Conservation (phyloP, 2,329 filamentous ascomycete species). For the Zasmidium cellare region DNA sequence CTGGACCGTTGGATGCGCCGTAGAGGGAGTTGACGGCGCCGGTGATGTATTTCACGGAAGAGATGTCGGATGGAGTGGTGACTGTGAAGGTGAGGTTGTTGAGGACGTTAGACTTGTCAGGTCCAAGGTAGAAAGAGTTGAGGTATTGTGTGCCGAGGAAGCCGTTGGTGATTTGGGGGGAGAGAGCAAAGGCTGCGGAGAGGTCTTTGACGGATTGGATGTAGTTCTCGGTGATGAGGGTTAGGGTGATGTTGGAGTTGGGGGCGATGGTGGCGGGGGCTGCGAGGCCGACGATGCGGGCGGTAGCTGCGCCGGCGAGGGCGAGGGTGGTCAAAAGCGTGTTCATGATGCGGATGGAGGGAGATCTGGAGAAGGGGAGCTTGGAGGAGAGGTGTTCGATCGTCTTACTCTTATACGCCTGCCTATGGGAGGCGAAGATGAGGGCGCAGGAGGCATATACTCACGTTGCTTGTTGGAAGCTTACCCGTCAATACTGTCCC, state of each 20-base stretch:
- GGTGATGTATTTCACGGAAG: slow-evolving; percentile 10
- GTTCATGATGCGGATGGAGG: slow-evolving; percentile 2
- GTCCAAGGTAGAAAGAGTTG: slow-evolving; percentile 19
- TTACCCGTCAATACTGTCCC: neutral
- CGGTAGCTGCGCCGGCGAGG: slow-evolving; percentile 10
- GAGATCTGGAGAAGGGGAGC: neutral
- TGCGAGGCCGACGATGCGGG: slow-evolving; percentile 17
- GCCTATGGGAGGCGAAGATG: neutral
- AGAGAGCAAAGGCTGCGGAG: slow-evolving; percentile 14
- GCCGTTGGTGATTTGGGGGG: neutral
- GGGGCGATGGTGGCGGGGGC: slow-evolving; percentile 13
- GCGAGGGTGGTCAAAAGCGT: slow-evolving; percentile 4
- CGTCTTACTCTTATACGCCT: neutral
- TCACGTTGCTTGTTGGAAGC: neutral
- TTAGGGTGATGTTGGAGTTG: slow-evolving; percentile 12
- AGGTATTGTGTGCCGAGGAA: slow-evolving; percentile 16
- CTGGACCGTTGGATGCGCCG: slow-evolving; percentile 14
- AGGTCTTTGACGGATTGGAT: slow-evolving; percentile 21
- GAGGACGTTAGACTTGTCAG: slow-evolving; percentile 18
- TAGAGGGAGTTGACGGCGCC: slow-evolving; percentile 18
- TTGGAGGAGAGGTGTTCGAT: neutral
- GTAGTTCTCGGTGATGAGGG: slow-evolving; percentile 20
- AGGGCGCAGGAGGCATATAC: neutral
- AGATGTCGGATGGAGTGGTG: slow-evolving; percentile 9
- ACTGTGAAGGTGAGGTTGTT: slow-evolving; percentile 18